A percentile compares a stretch with the other conserved stretches of the same genome.
Conservation (phyloP, 495 filamentous ascomycete species). For the Barbatosphaeria neglecta region DNA sequence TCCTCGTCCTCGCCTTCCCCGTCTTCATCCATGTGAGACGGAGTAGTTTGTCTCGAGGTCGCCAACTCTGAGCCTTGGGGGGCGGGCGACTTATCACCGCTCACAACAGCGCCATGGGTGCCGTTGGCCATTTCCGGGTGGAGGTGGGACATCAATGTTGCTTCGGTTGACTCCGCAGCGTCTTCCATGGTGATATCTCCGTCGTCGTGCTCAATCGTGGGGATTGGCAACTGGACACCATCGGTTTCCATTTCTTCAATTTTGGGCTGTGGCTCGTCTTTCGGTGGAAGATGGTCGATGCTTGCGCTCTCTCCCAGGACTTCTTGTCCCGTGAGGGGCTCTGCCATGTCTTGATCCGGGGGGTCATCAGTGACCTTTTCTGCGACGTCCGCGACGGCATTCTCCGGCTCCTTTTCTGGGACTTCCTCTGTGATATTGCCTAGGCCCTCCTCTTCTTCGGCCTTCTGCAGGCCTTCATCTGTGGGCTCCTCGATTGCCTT, state of each 20-base stretch:
- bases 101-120: background rate
- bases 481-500: too few species aligned
- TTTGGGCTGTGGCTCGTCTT: conserved; percentile 19
- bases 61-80: background rate
- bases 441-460: too few species aligned
- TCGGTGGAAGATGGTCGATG: too few species aligned
- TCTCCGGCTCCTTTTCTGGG: background rate
- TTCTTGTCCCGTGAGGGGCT: too few species aligned
- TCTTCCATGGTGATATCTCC: conserved; percentile 33
- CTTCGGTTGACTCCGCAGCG: conserved; percentile 20
- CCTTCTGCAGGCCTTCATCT: too few species aligned
- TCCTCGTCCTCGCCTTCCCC: conserved; percentile 28
- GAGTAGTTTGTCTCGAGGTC: background rate
- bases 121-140: conserved; percentile 27
- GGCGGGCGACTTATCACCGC: background rate
- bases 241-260: conserved; percentile 29
- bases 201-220: conserved; percentile 12
- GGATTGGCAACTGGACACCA: conserved; percentile 15
- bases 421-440: background rate
- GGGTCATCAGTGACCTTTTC: too few species aligned
- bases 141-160: conserved; percentile 33
- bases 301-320: too few species aligned
- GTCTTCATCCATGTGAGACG: background rate
- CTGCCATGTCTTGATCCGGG: too few species aligned
- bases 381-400: background rate